A percentile compares a stretch with the other conserved stretches of the same genome.
phyloP scores from a whole-genome alignment of 805 yeast genomes.

The Teunomyces barrocoloradensis region DNA sequence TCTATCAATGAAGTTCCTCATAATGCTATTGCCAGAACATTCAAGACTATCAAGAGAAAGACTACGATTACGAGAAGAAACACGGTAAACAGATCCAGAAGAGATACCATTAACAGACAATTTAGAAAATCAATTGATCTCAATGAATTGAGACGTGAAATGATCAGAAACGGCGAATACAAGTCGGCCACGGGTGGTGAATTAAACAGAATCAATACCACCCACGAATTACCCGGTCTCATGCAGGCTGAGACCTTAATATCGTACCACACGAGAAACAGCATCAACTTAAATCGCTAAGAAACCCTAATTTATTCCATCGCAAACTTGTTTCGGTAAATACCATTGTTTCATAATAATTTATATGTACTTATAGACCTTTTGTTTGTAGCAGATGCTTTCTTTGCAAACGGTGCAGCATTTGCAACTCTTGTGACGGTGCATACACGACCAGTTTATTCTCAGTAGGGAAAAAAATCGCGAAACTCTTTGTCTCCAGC shows the following conservation, averaged over 20 bases:
- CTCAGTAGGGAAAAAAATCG: not conserved
- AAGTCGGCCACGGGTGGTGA: slow-evolving; percentile 33
- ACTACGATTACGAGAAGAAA: slow-evolving; percentile 26
- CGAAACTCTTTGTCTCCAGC: not conserved
- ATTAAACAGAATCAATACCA: slow-evolving; percentile 40
- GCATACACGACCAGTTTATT: not conserved
- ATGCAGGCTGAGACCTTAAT: slow-evolving; percentile 49
- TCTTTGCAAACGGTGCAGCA: not conserved
- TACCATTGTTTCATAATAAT: not conserved
- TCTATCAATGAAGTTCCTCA: slow-evolving; percentile 3
- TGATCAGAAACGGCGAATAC: slow-evolving; percentile 39
- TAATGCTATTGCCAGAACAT: slow-evolving; percentile 24
- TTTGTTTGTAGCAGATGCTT: not conserved
- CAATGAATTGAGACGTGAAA: slow-evolving; percentile 34
- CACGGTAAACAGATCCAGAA: slow-evolving; percentile 16
- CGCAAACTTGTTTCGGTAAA: not conserved
- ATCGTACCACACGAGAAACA: slow-evolving; percentile 41
- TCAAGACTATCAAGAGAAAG: slow-evolving; percentile 34
- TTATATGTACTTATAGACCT: not conserved
- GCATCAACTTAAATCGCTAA: slow-evolving; percentile 27
- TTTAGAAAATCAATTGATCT: slow-evolving; percentile 34
- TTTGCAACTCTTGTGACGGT: not conserved
- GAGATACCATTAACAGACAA: slow-evolving; percentile 21
- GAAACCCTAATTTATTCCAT: not conserved
- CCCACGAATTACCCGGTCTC: slow-evolving; percentile 49